Evolutionary conservation across 208 protist genomes (phyloP), one percentile per base, ranked within the genome.

Genomic region (Trypanosoma grayi): DNA sequence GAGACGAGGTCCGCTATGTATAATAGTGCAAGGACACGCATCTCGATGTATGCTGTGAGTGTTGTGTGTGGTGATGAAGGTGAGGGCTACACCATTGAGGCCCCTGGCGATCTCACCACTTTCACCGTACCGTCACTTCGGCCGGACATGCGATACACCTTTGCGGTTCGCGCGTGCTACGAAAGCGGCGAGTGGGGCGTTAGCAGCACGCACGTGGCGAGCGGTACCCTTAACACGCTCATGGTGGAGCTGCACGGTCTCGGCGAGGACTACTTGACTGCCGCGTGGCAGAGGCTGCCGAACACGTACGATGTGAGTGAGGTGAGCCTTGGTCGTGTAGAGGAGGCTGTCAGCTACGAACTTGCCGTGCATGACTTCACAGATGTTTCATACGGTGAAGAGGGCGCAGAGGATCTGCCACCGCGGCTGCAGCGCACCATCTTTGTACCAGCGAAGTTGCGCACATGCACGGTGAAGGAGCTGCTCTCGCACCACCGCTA

Each of bases 341-440:
- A 96, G 76, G 85, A 92, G 67, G 87, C 85, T 43, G 47, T 91
- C 28, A 79, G 77, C 66, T 94, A 90, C 60, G 83, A 96, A 59
- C 52, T 93, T 41, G 77, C 64, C 7, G 70, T 94, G 45, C 74
- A 78, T 45, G 79, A 91, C 59, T 88, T 84, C 61, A 82, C 85
- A 9, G 75, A 86, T 57, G 77, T 85, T 11, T 53, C 77, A 0
- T 65, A 79, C 44, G 83, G 76, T 50, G 81, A 83, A 33, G 79
- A 83, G 60, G 69, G 73, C 8, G 52, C n/a, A 16, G 68, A 56
- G 22, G 52, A 66, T 5, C 13, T 61, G 13, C 9, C 50, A 66
- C 52, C 60, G 31, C 64, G 53, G 36, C 22, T 68, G 20, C 13
- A 41, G 8, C 2, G 48, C 0, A 67, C 60, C 20, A 11, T 74